Evolutionary conservation across 2,329 filamentous ascomycete species (phyloP), one percentile per base, ranked within the genome.

Genomic region (Pseudogymnoascus sp.): DNA sequence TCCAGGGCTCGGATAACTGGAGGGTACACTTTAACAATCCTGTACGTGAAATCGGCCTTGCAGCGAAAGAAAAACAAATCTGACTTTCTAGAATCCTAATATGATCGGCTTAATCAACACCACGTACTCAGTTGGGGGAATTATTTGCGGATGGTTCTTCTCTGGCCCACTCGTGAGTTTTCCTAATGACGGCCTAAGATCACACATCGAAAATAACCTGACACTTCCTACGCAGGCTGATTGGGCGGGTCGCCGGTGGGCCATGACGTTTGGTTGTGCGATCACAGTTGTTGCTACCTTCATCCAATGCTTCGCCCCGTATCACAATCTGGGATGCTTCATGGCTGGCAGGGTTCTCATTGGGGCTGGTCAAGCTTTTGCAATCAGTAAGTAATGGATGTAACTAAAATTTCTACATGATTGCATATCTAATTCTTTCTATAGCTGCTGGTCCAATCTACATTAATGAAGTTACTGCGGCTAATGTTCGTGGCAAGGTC

Each of bases 1-100:
- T 89, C 4, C 87, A 89, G 73, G 85, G 84, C 28, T 88, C 85
- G 1, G 63, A 83, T 12, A 82, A 89, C 72, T 90, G 87, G 87
- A 76, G 85, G 11, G 77, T 76, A 18, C 89, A 82, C 76, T 88
- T 89, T 74, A 78, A 86, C 68, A 34, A 65, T 61, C 65, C 66
- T 14, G 65, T 68, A 65, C 37, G 60, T 23, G 37, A 40, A 40
- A 40, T n/a, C 6, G n/a, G n/a, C 37, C n/a, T 40, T 40, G 37
- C n/a, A 40, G n/a, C 37, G 37, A 40, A 40, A 40, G 37, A 40
- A 14, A 16, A 9, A 31, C 37, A 40, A 40, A 40, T 40, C 37
- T 40, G 37, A 40, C n/a, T 40, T 6, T 40, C 37, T 7, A 42
- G 38, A 18, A 42, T 42, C 38, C 38, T 6, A 42, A 42, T 34